These are phyloP conservation scores for Fagus sylvatica DNA, from an alignment of 306 rosid genomes.

Conservation along the genomic window DNA sequence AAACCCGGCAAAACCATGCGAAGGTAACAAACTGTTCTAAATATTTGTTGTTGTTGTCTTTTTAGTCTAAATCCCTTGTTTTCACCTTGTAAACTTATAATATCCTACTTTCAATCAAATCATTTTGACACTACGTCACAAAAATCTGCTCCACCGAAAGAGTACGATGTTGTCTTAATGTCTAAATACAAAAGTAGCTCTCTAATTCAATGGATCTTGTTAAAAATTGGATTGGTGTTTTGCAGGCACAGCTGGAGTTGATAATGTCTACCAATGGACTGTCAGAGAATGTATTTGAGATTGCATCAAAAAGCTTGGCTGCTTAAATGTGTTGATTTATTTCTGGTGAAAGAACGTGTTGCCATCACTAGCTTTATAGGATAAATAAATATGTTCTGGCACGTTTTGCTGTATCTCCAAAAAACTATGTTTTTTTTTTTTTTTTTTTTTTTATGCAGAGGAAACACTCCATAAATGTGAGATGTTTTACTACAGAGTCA, in stretches of 20 bases:
- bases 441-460: neutral
- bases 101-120: neutral
- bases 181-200: neutral
- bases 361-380: neutral
- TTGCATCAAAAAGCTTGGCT: slow-evolving; percentile 93
- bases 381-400: neutral
- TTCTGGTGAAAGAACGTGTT: neutral
- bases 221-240: slow-evolving; percentile 9
- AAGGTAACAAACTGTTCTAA: slow-evolving; percentile 45
- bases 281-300: slow-evolving; percentile 92
- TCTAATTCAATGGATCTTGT: neutral
- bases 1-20: slow-evolving; percentile 74
- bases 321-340: slow-evolving; percentile 34
- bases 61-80: neutral
- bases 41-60: neutral
- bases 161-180: neutral
- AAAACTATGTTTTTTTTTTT: neutral
- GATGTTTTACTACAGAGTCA: too few relatives aligned
- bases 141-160: neutral
- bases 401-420: neutral
- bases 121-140: neutral
- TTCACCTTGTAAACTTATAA: too few relatives aligned
- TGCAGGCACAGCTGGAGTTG: slow-evolving; percentile 95
- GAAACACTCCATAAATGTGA: neutral
- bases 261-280: slow-evolving; percentile 81